Conservation (phyloP, 225 moss, liverwort and hornwort genomes). For the Takakia lepidozioides region DNA sequence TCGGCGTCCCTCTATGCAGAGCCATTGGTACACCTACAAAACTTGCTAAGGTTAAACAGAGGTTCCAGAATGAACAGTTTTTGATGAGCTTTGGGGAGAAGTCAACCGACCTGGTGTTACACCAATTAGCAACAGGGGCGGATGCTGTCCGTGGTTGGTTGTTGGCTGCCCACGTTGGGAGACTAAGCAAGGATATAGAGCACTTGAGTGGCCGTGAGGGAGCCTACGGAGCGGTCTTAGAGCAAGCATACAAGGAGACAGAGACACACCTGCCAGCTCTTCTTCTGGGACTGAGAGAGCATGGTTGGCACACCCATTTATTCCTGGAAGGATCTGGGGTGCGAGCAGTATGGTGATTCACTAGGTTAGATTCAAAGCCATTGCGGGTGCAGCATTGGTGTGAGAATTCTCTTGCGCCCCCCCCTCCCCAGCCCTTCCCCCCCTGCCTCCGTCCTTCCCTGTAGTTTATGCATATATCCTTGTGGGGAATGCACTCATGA, state of each 20-base stretch:
- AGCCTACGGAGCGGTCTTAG: slow-evolving; percentile 51
- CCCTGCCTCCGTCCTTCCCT: no score
- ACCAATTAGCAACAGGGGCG: slow-evolving; percentile 92
- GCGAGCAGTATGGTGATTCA: slow-evolving; percentile 72
- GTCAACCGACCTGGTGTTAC: slow-evolving; percentile 80
- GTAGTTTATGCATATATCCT: no score
- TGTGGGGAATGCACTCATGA: no score
- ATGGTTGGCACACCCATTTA: slow-evolving; percentile 89
- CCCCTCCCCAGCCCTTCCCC: no score
- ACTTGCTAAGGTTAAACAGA: slow-evolving; percentile 53
- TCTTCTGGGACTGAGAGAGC: slow-evolving; percentile 66
- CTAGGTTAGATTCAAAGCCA: no score
- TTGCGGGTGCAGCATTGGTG: no score
- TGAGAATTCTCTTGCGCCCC: no score
- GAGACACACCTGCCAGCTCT: slow-evolving; percentile 60
- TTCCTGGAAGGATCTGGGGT: slow-evolving; percentile 82
- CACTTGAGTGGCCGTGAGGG: slow-evolving; percentile 33
- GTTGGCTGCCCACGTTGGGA: slow-evolving; percentile 70
- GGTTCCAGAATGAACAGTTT: slow-evolving; percentile 65
- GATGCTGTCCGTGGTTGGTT: slow-evolving; percentile 92
- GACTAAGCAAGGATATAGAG: slow-evolving; percentile 34
- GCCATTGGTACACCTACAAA: slow-evolving; percentile 57
- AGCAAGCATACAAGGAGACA: slow-evolving; percentile 75
- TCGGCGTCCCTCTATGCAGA: slow-evolving; percentile 52
- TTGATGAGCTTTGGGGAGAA: slow-evolving; percentile 73